Evolutionary conservation across 306 rosid genomes (phyloP).

Genomic region (Myrica gale): DNA sequence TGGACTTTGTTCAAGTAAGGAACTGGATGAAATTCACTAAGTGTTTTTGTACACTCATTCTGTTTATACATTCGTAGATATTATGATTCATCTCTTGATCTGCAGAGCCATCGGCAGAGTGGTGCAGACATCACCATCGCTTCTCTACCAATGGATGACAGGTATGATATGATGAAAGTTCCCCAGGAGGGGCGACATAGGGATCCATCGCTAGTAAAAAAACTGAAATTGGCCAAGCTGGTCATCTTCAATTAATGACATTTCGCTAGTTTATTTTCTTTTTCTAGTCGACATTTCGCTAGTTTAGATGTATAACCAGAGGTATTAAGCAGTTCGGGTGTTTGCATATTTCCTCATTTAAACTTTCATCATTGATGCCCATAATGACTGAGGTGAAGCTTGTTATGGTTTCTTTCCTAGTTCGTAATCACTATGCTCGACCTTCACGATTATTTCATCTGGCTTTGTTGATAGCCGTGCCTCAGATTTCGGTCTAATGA

Average conservation of each 20-base stretch:
- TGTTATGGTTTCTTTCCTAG: not conserved
- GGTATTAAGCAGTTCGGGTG: not conserved
- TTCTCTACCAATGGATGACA: constrained; percentile 86
- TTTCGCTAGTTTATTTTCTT: not conserved
- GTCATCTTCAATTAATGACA: not conserved
- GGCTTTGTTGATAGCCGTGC: constrained; percentile 68
- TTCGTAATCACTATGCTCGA: constrained; percentile 7
- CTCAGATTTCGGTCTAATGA: constrained; percentile 98
- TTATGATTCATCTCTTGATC: constrained; percentile 29
- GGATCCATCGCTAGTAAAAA: too few relatives aligned
- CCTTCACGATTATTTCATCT: constrained; percentile 23
- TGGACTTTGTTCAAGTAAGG: constrained; percentile 86
- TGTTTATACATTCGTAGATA: constrained; percentile 13
- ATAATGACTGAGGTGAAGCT: not conserved
- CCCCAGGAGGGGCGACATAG: not conserved
- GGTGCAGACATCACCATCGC: constrained; percentile 92
- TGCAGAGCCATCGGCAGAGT: constrained; percentile 79
- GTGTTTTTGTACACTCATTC: constrained; percentile 12
- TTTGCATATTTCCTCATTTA: not conserved
- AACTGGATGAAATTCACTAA: constrained; percentile 8
- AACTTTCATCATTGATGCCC: not conserved
- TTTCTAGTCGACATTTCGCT: not conserved
- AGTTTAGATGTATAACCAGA: not conserved
- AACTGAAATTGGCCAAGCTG: not conserved
- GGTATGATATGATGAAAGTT: constrained; percentile 39